Conservation (phyloP, 2,329 filamentous ascomycete species). For the Colletotrichum karsti region DNA sequence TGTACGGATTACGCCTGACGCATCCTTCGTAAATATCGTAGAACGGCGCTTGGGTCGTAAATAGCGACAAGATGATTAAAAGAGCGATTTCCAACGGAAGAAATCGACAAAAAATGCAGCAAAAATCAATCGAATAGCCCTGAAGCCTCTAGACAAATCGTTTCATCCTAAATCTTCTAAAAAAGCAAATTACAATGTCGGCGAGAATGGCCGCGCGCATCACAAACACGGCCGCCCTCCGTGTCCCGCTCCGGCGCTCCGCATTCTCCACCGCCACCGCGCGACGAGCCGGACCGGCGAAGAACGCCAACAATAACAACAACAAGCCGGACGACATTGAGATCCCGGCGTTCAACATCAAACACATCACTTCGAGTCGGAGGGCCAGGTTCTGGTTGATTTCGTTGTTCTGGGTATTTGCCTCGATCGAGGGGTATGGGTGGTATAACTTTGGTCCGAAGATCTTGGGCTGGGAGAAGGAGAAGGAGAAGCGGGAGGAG, state of each 20-base stretch:
- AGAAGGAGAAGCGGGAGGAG: background rate
- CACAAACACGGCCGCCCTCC: background rate
- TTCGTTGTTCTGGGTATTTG: conserved; percentile 27
- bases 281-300: background rate
- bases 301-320: background rate
- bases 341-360: conserved; percentile 32
- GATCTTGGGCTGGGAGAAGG: conserved; percentile 29
- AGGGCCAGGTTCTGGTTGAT: conserved; percentile 27
- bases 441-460: conserved; percentile 34
- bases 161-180: background rate
- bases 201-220: background rate
- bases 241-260: background rate
- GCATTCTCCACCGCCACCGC: conserved; percentile 22
- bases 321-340: conserved; percentile 15
- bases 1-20: background rate
- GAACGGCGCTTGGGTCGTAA: conserved; percentile 1
- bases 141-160: too few relatives aligned
- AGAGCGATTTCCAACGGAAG: background rate
- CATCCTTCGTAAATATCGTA: conserved; percentile 16
- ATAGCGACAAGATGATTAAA: background rate
- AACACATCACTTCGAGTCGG: conserved; percentile 31
- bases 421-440: conserved; percentile 27
- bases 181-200: background rate
- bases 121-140: too few relatives aligned
- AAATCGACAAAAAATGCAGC: background rate